Evolutionary conservation across 2,329 filamentous ascomycete genomes (phyloP), one percentile per base, ranked within the genome.

Genomic region (Ophiostoma novo-ulmi): DNA sequence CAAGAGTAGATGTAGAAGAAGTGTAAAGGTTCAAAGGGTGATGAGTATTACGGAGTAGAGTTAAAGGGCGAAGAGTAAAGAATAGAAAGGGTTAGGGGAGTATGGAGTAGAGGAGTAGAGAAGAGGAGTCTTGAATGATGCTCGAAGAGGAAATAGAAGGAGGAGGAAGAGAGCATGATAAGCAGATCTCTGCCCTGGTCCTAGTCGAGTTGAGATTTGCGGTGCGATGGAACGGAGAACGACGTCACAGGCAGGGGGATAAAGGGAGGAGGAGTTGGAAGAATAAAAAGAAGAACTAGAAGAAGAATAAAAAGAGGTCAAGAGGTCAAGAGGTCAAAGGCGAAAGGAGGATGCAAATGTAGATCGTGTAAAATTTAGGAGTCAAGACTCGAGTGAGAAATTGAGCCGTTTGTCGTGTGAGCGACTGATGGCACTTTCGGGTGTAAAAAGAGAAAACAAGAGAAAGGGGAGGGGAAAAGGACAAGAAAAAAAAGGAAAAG

Each of bases 211-310:
- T 20, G 17, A 65, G 63, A 65, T 65, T 65, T 20, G 63, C 63
- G 63, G 63, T 65, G 36, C 58, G 36, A 65, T 63, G 58, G 63
- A 64, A 65, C 35, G 63, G 63, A 22, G 35, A 65, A 39, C 63
- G 63, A 65, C 63, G 63, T 65, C 63, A 65, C 63, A 65, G 63
- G 63, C 63, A 39, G 31, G 63, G 26, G n/a, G 26, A 5, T 26
- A 36, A 22, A 14, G 17, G 14, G 61, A 58, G 48, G 48, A 22
- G 48, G 61, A 58, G 48, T 20, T 6, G 48, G 48, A 11, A 26
- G 20, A 8, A 11, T n/a, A 26, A 17, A 17, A 26, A n/a, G 31
- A 64, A 7, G 61, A 31, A 14, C 0, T 1, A 5, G 5, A 48
- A 44, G n/a, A 36, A 64, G 35, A 44, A 22, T 10, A 17, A n/a